A percentile compares a stretch with the other conserved stretches of the same genome.
These are phyloP conservation scores for Stromatinia cepivora DNA, from an alignment of 2,329 filamentous ascomycete species.

Conservation along the genomic window DNA sequence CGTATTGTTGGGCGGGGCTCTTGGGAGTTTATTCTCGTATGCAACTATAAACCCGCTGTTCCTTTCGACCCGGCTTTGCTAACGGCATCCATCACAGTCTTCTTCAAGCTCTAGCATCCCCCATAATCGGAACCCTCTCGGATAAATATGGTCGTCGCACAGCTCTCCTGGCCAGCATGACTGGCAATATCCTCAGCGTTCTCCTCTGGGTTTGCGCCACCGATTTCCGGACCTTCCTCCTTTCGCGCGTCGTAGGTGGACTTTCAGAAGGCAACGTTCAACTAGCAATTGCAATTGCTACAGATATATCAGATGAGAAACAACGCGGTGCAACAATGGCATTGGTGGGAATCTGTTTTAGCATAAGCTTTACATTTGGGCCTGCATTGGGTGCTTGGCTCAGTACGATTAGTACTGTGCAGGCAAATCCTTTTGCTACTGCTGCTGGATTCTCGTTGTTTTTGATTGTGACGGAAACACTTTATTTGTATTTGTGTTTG, in stretches of 20 bases:
- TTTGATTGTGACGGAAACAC: constrained; percentile 81
- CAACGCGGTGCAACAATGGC: constrained; percentile 92
- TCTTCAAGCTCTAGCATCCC: constrained; percentile 88
- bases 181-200: constrained; percentile 88
- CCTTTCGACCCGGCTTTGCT: not conserved
- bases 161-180: constrained; percentile 88
- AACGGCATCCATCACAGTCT: constrained; percentile 53
- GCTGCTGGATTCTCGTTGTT: constrained; percentile 85
- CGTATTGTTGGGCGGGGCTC: constrained; percentile 86
- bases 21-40: constrained; percentile 85
- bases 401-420: constrained; percentile 72
- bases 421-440: constrained; percentile 89
- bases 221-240: constrained; percentile 93
- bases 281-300: constrained; percentile 91
- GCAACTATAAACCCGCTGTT: constrained; percentile 29
- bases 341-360: constrained; percentile 93
- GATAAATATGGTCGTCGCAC: constrained; percentile 85
- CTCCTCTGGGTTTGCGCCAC: constrained; percentile 90
- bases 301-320: constrained; percentile 86
- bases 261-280: constrained; percentile 97
- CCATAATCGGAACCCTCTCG: constrained; percentile 84
- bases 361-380: constrained; percentile 94
- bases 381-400: constrained; percentile 88
- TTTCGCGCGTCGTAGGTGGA: constrained; percentile 88
- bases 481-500: constrained; percentile 80